Percentiles rank a stretch among this genome's conserved stretches.
phyloP scores from a whole-genome alignment of 2,329 filamentous ascomycete genomes.

The Tolypocladium cylindrosporum region DNA sequence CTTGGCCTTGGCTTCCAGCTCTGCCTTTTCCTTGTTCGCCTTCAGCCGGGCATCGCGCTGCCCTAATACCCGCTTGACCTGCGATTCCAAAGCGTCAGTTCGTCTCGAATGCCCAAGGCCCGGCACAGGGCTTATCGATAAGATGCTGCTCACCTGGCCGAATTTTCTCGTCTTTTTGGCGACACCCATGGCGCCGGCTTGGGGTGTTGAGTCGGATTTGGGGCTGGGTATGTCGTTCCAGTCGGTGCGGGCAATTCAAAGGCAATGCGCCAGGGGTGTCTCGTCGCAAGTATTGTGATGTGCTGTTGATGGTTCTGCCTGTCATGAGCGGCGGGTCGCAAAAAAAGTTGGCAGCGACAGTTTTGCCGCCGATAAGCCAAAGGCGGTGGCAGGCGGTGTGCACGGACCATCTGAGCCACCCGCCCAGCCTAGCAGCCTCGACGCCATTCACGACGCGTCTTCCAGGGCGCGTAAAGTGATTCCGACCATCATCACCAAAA shows the following conservation, averaged over 20 bases:
- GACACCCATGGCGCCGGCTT: conserved; percentile 57
- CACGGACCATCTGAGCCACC: conserved; percentile 14
- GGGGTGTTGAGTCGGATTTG: not conserved
- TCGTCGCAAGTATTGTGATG: not conserved
- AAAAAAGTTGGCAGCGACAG: conserved; percentile 6
- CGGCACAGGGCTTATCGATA: conserved; percentile 16
- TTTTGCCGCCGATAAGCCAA: conserved; percentile 6
- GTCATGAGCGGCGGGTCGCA: not conserved
- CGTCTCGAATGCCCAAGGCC: not conserved
- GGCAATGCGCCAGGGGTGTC: not conserved
- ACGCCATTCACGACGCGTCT: conserved; percentile 20
- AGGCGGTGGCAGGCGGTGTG: conserved; percentile 16
- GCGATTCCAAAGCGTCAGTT: conserved; percentile 6
- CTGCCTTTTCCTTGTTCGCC: conserved; percentile 64
- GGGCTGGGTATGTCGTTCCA: too few relatives aligned
- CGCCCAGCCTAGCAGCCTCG: not conserved
- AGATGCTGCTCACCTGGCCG: conserved; percentile 41
- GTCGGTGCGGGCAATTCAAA: not conserved
- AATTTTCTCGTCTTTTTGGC: conserved; percentile 91
- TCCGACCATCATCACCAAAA: conserved; percentile 8
- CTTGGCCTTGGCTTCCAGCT: conserved; percentile 46
- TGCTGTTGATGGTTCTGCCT: not conserved
- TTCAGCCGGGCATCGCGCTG: conserved; percentile 72
- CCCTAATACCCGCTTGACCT: conserved; percentile 75
- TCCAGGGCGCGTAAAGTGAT: conserved; percentile 26